Conservation (phyloP, 1,284 basidiomycete species). For the Puccinia sorghi region DNA sequence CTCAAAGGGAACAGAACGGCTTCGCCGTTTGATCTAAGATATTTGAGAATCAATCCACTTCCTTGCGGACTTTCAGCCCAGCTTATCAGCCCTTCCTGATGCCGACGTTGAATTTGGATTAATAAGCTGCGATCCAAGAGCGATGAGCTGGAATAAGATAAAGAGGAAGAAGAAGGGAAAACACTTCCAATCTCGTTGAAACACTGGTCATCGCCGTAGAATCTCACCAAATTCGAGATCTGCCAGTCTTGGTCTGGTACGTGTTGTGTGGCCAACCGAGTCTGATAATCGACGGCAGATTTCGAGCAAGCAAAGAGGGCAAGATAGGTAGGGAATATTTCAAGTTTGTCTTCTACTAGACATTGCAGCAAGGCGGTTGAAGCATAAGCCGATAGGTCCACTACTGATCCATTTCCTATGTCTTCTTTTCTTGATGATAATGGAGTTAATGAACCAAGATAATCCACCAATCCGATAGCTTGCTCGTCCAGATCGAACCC, state of each 20-base stretch:
- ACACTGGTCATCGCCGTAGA: constrained; percentile 25
- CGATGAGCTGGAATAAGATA: not conserved
- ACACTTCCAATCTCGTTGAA: constrained; percentile 17
- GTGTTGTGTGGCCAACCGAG: constrained; percentile 4
- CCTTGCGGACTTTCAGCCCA: constrained; percentile 22
- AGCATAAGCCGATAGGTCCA: constrained; percentile 64
- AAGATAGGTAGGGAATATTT: constrained; percentile 72
- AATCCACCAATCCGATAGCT: constrained; percentile 46
- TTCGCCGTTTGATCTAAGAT: constrained; percentile 14
- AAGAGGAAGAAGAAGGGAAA: constrained; percentile 1
- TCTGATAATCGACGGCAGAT: not conserved
- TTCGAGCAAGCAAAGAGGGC: constrained; percentile 60
- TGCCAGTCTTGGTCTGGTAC: constrained; percentile 16
- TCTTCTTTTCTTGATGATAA: constrained; percentile 4
- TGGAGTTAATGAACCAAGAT: constrained; percentile 24
- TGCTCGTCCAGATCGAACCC: constrained; percentile 43
- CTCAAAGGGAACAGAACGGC: not conserved
- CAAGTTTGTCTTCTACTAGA: constrained; percentile 81
- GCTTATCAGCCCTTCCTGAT: constrained; percentile 4
- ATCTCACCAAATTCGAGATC: constrained; percentile 31
- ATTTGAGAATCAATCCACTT: constrained; percentile 12
- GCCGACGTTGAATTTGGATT: constrained; percentile 8
- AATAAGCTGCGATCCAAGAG: constrained; percentile 30
- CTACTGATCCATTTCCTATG: not conserved
- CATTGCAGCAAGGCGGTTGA: constrained; percentile 81